Percentiles rank a stretch among this genome's conserved stretches.
These are phyloP conservation scores for Neonectria magnoliae DNA, from an alignment of 2,329 filamentous ascomycete genomes.

Conservation along the genomic window DNA sequence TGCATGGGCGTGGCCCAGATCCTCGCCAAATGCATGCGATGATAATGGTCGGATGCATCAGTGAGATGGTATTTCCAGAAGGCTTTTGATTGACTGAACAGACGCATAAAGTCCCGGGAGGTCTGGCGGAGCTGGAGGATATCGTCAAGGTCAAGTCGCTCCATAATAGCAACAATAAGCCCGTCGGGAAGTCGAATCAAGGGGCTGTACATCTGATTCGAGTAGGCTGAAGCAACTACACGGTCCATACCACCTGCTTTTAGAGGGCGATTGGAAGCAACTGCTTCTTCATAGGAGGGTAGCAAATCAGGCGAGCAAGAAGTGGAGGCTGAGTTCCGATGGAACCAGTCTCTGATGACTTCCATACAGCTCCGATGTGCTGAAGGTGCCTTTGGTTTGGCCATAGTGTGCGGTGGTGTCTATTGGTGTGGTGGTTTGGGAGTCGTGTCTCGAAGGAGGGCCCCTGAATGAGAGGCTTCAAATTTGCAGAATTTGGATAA, in stretches of 20 bases:
- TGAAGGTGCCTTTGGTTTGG: background rate
- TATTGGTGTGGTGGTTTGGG: slow-evolving; percentile 1
- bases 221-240: slow-evolving; percentile 10
- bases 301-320: background rate
- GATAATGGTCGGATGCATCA: background rate
- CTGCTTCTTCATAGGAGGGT: slow-evolving; percentile 6
- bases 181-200: slow-evolving; percentile 10
- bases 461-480: background rate
- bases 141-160: slow-evolving; percentile 5
- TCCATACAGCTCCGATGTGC: background rate
- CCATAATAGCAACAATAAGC: slow-evolving; percentile 15
- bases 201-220: slow-evolving; percentile 14
- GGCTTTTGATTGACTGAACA: slow-evolving; percentile 7
- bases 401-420: background rate
- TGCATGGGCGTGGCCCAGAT: slow-evolving; percentile 6
- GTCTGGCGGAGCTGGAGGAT: slow-evolving; percentile 11
- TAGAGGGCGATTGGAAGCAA: background rate
- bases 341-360: background rate
- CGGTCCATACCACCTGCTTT: background rate
- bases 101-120: slow-evolving; percentile 19
- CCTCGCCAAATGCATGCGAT: background rate
- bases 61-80: slow-evolving; percentile 16
- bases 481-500: background rate
- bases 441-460: background rate
- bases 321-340: background rate